Percentiles rank a stretch among this genome's conserved stretches.
phyloP scores from a whole-genome alignment of 495 filamentous ascomycete species.

The Massariosphaeria phaeospora region DNA sequence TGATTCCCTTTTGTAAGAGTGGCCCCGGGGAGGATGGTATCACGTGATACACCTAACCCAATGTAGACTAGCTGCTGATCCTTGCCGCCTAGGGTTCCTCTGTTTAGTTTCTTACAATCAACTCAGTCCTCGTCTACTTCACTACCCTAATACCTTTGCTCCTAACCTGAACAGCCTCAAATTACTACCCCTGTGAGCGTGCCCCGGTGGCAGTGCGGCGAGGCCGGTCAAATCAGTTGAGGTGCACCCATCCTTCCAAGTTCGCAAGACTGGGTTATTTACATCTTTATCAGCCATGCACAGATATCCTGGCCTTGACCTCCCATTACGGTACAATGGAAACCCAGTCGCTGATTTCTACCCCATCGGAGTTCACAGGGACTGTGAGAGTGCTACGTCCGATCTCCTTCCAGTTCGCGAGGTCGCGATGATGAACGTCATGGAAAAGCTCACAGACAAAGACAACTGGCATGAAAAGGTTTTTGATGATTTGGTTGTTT shows the following conservation, averaged over 20 bases:
- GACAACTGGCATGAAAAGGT: constrained; percentile 52
- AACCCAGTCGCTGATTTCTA: not conserved
- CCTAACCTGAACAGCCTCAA: too few relatives aligned
- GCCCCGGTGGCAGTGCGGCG: too few relatives aligned
- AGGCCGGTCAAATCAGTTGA: too few relatives aligned
- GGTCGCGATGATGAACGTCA: constrained; percentile 28
- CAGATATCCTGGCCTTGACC: constrained; percentile 11
- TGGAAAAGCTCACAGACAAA: constrained; percentile 47
- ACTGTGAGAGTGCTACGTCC: not conserved
- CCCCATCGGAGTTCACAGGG: constrained; percentile 13
- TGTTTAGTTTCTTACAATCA: too few relatives aligned
- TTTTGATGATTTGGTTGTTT: constrained; percentile 46
- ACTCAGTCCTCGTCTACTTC: too few relatives aligned
- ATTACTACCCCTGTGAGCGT: too few relatives aligned
- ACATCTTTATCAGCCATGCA: not conserved
- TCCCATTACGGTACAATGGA: constrained; percentile 13
- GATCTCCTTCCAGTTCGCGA: constrained; percentile 13
- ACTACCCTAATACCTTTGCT: too few relatives aligned
- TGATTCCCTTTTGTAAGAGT: too few relatives aligned
- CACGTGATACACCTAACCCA: too few relatives aligned
- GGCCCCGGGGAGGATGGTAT: too few relatives aligned
- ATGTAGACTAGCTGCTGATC: too few relatives aligned
- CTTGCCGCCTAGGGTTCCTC: too few relatives aligned
- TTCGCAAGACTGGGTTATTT: not conserved
- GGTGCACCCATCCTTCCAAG: not conserved